These are phyloP conservation scores for Plantago ovata DNA, from an alignment of 257 asterid genomes.

Conservation along the genomic window DNA sequence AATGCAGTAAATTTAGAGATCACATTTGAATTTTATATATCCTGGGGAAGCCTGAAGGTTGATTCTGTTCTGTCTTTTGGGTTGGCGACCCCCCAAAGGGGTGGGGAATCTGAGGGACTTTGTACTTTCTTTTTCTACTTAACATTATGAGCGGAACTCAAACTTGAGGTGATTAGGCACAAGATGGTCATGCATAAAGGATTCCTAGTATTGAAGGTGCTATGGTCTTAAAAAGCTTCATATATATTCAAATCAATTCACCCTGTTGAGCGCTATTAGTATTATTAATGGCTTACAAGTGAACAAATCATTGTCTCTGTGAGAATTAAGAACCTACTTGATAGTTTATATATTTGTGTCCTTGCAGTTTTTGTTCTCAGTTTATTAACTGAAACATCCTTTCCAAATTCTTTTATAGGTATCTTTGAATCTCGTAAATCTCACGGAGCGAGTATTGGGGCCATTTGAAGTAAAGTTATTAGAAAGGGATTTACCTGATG, in stretches of 20 bases:
- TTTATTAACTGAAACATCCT: slow-evolving; percentile 12
- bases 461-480: slow-evolving; percentile 88
- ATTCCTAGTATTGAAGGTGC: no score
- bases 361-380: slow-evolving; percentile 7
- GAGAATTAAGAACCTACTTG: slow-evolving; percentile 13
- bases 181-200: no score
- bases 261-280: slow-evolving; percentile 1
- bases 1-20: no score
- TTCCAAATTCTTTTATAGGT: slow-evolving; percentile 36
- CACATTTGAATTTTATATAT: no score
- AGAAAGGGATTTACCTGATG: slow-evolving; percentile 70
- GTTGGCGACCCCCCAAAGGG: no score
- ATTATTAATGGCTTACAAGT: neutral
- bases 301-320: slow-evolving; percentile 8
- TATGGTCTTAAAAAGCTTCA: slow-evolving; percentile 13
- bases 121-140: no score
- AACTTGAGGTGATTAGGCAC: neutral
- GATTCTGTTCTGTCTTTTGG: no score
- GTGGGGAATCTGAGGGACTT: no score
- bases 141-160: neutral
- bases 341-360: slow-evolving; percentile 7
- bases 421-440: slow-evolving; percentile 60
- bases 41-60: no score
- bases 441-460: slow-evolving; percentile 82
- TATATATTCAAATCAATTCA: slow-evolving; percentile 7